Evolutionary conservation across 2,329 filamentous ascomycete species (phyloP), one percentile per base, ranked within the genome.

Genomic region (Cladosporium cucumerinum): DNA sequence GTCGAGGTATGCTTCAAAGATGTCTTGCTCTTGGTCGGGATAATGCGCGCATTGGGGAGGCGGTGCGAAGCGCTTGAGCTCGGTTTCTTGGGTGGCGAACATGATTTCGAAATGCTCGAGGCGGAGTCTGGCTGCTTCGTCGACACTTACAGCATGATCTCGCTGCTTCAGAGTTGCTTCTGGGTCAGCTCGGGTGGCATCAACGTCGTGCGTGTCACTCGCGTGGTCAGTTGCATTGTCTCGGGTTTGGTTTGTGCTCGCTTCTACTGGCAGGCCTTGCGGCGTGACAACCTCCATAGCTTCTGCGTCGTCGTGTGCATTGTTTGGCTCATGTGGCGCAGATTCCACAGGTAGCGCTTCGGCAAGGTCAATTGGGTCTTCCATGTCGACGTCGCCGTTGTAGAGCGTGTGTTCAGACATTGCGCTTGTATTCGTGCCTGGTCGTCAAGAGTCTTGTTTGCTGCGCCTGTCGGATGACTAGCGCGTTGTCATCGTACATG

Each of bases 1-100:
- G 28, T 26, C 5, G 21, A 69, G 43, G 58, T 64, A 67, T 55
- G 51, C 51, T 23, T 25, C 30, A 49, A 63, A 61, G 69, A 69
- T 54, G 16, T 61, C 39, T 7, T 57, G 12, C 12, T 14, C n/a
- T 16, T 34, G 21, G 2, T 54, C 34, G 4, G 28, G 46, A 34
- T 48, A 54, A 4, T 46, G 59, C 18, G 18, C 8, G 34, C 54
- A 62, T 25, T 43, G n/a, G 11, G 59, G 32, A 7, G 59, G 59
- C 5, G n/a, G 30, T 18, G 23, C 18, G 30, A 62, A 30, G 59
- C 25, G 16, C 32, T 62, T 54, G 48, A 62, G 59, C 32, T 54
- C 23, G 14, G 46, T 34, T 12, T n/a, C 11, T 30, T 54, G 14
- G 32, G 14, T n/a, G 12, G 14, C 14, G 49, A 39, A 62, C 14